Evolutionary conservation across 768 basidiomycete species (phyloP).

Genomic region (Kwoniella botswanensis): DNA sequence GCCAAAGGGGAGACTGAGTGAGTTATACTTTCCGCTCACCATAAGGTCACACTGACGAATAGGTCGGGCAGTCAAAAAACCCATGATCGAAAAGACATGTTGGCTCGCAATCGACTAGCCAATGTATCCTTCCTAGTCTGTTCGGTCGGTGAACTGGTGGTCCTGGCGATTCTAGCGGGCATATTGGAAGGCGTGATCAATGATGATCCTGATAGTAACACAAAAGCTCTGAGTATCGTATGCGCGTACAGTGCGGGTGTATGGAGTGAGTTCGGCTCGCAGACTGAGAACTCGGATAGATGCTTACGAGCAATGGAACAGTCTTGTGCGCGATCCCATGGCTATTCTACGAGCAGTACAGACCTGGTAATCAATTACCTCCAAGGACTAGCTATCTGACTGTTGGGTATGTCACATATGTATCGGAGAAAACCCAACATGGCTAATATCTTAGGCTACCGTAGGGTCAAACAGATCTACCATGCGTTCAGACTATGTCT

Average conservation of each 20-base stretch:
- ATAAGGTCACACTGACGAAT: background rate
- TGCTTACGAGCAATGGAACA: conserved; percentile 59
- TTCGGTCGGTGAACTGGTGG: conserved; percentile 72
- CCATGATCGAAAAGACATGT: conserved; percentile 63
- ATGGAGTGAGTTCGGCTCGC: conserved; percentile 62
- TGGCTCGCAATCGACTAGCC: conserved; percentile 73
- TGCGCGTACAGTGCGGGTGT: conserved; percentile 79
- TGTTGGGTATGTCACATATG: conserved; percentile 67
- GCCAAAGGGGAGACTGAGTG: conserved; percentile 44
- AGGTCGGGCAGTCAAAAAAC: conserved; percentile 33
- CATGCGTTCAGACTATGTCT: conserved; percentile 71
- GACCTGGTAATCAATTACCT: conserved; percentile 78
- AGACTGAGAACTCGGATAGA: background rate
- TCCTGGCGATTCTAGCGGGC: conserved; percentile 75
- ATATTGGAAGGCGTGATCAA: conserved; percentile 72
- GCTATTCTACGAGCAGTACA: conserved; percentile 86
- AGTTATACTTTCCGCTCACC: conserved; percentile 14
- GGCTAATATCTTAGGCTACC: too few species aligned
- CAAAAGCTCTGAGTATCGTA: conserved; percentile 74
- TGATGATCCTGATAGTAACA: conserved; percentile 72
- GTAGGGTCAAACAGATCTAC: conserved; percentile 68
- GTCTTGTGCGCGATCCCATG: conserved; percentile 83
- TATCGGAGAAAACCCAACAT: too few species aligned
- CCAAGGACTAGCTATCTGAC: conserved; percentile 77
- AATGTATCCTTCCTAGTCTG: conserved; percentile 75